These are phyloP conservation scores for Dorcoceras hygrometricum DNA, from an alignment of 257 asterid genomes.

Conservation along the genomic window DNA sequence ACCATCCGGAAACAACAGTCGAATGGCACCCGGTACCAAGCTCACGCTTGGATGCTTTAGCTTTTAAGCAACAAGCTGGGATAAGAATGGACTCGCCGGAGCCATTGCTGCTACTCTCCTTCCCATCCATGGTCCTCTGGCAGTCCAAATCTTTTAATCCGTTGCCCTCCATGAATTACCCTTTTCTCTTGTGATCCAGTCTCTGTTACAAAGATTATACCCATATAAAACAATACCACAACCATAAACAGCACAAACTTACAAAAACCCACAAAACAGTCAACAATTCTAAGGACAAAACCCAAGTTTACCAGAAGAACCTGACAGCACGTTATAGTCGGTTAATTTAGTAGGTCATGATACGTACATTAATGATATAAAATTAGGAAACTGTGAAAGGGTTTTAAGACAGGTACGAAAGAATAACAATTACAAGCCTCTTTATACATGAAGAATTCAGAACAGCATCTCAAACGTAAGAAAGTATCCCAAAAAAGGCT, in stretches of 20 bases:
- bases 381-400: slow-evolving; percentile 16
- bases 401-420: slow-evolving; percentile 23
- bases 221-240: slow-evolving; percentile 1
- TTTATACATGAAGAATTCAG: slow-evolving; percentile 11
- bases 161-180: slow-evolving; percentile 62
- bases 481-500: slow-evolving; percentile 4
- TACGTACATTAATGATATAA: slow-evolving; percentile 13
- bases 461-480: slow-evolving; percentile 3
- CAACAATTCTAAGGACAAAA: slow-evolving; percentile 12
- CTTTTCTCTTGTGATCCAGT: slow-evolving; percentile 92
- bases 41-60: slow-evolving; percentile 64
- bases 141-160: slow-evolving; percentile 76
- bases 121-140: slow-evolving; percentile 89
- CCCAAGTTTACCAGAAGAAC: slow-evolving; percentile 22
- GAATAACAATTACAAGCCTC: slow-evolving; percentile 16
- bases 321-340: slow-evolving; percentile 12
- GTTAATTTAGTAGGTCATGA: background rate
- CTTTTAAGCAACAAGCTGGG: slow-evolving; percentile 94
- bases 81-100: slow-evolving; percentile 37
- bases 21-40: slow-evolving; percentile 67
- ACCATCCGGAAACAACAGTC: slow-evolving; percentile 97
- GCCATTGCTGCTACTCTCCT: slow-evolving; percentile 59
- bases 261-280: background rate
- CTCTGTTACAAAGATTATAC: slow-evolving; percentile 41
- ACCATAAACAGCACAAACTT: background rate